phyloP scores from a whole-genome alignment of 139 green algal species.

The Pseudopediastrum boryanum region DNA sequence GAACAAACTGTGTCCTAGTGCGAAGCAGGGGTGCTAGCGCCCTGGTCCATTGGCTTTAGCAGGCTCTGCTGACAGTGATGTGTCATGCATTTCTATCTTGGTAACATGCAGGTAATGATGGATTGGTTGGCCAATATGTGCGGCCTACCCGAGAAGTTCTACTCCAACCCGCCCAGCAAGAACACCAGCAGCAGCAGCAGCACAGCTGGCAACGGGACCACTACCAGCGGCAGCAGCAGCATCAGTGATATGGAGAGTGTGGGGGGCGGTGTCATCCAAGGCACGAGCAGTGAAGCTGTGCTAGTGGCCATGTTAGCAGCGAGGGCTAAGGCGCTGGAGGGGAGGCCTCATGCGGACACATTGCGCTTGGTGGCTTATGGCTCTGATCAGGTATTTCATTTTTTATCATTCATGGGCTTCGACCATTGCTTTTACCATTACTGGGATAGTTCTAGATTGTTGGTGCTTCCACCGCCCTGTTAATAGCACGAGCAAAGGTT shows the following conservation, averaged over 20 bases:
- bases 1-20: too few species aligned
- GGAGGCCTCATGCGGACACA: slow-evolving; percentile 27
- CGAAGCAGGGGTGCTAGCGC: too few species aligned
- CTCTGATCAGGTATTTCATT: slow-evolving; percentile 60
- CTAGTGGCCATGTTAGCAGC: slow-evolving; percentile 83
- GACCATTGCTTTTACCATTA: too few species aligned
- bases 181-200: slow-evolving; percentile 1
- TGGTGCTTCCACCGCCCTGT: too few species aligned
- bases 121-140: slow-evolving; percentile 85
- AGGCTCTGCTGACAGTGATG: too few species aligned
- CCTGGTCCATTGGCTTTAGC: too few species aligned
- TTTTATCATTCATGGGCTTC: too few species aligned
- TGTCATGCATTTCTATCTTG: too few species aligned
- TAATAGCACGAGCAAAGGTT: slow-evolving; percentile 60
- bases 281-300: slow-evolving; percentile 65
- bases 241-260: neutral
- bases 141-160: slow-evolving; percentile 70
- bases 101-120: slow-evolving; percentile 80
- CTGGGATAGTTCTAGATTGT: too few species aligned
- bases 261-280: slow-evolving; percentile 78
- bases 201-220: too few species aligned
- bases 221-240: too few species aligned
- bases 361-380: slow-evolving; percentile 54
- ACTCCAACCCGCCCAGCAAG: slow-evolving; percentile 26
- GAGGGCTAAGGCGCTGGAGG: slow-evolving; percentile 27